Percentiles rank a stretch among this genome's conserved stretches.
Evolutionary conservation across 768 basidiomycete genomes (phyloP).

Genomic region (Phaeolepiota aurea): DNA sequence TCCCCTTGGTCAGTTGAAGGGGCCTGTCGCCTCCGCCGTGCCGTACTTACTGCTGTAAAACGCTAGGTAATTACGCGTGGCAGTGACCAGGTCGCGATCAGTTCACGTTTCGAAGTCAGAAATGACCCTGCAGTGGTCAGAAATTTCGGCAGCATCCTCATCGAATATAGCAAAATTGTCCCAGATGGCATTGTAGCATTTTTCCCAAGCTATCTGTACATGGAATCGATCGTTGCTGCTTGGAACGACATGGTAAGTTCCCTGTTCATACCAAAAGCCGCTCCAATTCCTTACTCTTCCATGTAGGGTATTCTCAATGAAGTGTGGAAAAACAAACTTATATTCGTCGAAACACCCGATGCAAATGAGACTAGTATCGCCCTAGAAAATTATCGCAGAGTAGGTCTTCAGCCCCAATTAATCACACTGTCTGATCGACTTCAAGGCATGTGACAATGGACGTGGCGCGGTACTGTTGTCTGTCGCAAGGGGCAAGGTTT

Average conservation of each 20-base stretch:
- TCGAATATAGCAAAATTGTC: slow-evolving; percentile 96
- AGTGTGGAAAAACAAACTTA: slow-evolving; percentile 99
- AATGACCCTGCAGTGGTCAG: slow-evolving; percentile 99
- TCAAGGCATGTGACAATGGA: slow-evolving; percentile 95
- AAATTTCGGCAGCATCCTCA: slow-evolving; percentile 96
- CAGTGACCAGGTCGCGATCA: slow-evolving; percentile 97
- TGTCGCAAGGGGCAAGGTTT: slow-evolving; percentile 97
- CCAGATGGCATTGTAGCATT: slow-evolving; percentile 99
- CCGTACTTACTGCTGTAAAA: too few relatives aligned
- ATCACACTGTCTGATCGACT: slow-evolving; percentile 4
- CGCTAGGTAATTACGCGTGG: slow-evolving; percentile 96
- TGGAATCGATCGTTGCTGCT: slow-evolving; percentile 99
- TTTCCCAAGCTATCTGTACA: slow-evolving; percentile 98
- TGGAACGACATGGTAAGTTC: slow-evolving; percentile 96
- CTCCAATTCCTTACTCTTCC: not conserved
- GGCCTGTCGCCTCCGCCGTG: too few relatives aligned
- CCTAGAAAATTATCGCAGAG: slow-evolving; percentile 92
- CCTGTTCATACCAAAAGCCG: not conserved
- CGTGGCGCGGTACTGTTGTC: slow-evolving; percentile 94
- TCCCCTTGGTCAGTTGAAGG: slow-evolving; percentile 85
- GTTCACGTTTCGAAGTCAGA: slow-evolving; percentile 95
- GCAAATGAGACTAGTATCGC: slow-evolving; percentile 98
- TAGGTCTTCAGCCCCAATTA: slow-evolving; percentile 18
- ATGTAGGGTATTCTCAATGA: slow-evolving; percentile 92
- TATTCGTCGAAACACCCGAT: slow-evolving; percentile 98